Percentiles rank a stretch among this genome's conserved stretches.
Evolutionary conservation across 106 monocot species (phyloP).

Genomic region (Phalaenopsis aphrodite): DNA sequence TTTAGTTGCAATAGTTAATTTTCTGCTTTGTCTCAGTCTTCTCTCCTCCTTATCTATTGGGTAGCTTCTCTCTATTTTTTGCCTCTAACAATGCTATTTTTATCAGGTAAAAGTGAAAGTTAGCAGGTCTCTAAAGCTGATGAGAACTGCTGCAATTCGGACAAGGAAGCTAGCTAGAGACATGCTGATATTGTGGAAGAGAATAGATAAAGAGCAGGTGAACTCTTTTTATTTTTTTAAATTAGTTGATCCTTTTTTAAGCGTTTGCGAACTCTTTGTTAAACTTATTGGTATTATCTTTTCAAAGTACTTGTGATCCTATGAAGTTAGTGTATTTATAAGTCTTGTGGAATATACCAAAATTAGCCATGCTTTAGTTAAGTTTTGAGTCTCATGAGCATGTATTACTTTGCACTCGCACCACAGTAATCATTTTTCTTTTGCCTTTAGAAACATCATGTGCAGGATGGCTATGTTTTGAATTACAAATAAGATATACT

Average conservation of each 20-base stretch:
- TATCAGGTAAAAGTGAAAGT: slow-evolving; percentile 86
- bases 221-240: not conserved
- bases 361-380: not conserved
- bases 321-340: not conserved
- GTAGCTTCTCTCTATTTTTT: not conserved
- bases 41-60: not conserved
- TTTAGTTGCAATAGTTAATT: not conserved
- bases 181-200: slow-evolving; percentile 85
- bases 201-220: slow-evolving; percentile 95
- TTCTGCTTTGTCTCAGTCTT: not conserved
- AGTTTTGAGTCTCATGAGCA: not conserved
- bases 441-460: not conserved
- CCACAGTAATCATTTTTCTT: not conserved
- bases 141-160: slow-evolving; percentile 72
- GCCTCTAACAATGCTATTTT: slow-evolving; percentile 6
- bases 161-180: slow-evolving; percentile 83
- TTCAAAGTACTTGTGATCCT: not conserved
- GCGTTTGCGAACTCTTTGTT: not conserved
- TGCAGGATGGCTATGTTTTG: not conserved
- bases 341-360: not conserved
- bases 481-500: not conserved
- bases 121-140: slow-evolving; percentile 71
- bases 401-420: not conserved
- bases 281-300: not conserved
- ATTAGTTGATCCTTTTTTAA: not conserved